Conservation (phyloP, 2,329 filamentous ascomycete species). For the Escovopsis sp. region DNA sequence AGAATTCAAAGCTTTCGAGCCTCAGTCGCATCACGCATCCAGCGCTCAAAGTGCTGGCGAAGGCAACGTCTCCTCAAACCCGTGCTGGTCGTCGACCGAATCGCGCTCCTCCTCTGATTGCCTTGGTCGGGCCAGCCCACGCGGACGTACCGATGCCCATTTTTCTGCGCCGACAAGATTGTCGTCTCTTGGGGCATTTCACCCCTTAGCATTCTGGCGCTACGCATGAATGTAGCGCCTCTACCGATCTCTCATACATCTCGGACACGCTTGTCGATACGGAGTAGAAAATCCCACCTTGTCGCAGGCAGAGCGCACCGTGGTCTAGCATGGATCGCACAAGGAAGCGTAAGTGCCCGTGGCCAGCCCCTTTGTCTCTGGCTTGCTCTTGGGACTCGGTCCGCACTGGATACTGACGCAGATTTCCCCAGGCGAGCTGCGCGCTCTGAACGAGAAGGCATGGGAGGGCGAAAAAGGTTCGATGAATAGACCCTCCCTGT, state of each 20-base stretch:
- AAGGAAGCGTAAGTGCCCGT: constrained; percentile 40
- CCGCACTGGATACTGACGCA: not conserved
- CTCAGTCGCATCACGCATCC: too few relatives aligned
- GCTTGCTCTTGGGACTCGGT: not conserved
- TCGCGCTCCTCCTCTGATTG: not conserved
- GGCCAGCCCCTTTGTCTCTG: not conserved
- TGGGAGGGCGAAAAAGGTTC: constrained; percentile 83
- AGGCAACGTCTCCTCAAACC: not conserved
- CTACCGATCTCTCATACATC: not conserved
- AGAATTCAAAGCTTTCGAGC: too few relatives aligned
- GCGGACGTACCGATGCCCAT: constrained; percentile 25
- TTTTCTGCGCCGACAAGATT: constrained; percentile 20
- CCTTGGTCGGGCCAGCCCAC: constrained; percentile 12
- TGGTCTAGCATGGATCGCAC: constrained; percentile 45
- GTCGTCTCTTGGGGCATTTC: constrained; percentile 21
- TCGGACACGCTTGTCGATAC: constrained; percentile 2
- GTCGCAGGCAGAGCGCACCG: constrained; percentile 8
- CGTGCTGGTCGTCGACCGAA: constrained; percentile 4
- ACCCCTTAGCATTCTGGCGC: constrained; percentile 27
- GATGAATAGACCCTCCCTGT: not conserved
- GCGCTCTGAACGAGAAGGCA: constrained; percentile 70
- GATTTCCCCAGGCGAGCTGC: constrained; percentile 59
- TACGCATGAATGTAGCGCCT: constrained; percentile 32
- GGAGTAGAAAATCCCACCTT: constrained; percentile 9
- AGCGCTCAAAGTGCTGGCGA: too few relatives aligned